phyloP scores from a whole-genome alignment of 768 basidiomycete genomes.

The Coprinopsis marcescibilis region DNA sequence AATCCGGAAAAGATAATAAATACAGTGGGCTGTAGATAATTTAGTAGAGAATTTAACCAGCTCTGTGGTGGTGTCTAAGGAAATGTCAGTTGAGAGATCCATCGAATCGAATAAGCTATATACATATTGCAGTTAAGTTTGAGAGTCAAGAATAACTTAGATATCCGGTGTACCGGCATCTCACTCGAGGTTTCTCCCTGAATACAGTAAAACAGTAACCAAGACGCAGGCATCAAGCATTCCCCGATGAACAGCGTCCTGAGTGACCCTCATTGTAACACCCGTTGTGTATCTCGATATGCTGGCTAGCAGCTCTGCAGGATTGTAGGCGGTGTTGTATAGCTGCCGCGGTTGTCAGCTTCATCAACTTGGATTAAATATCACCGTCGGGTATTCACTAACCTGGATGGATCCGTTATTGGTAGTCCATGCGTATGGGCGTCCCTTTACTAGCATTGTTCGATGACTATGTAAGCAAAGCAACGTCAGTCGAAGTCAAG shows the following conservation, averaged over 20 bases:
- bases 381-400: not conserved
- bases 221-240: slow-evolving; percentile 7
- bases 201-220: slow-evolving; percentile 7
- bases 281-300: slow-evolving; percentile 1
- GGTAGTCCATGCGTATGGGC: slow-evolving; percentile 5
- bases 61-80: no score
- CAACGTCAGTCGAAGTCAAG: not conserved
- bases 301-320: slow-evolving; percentile 4
- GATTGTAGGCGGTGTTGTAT: slow-evolving; percentile 11
- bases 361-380: no score
- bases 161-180: not conserved
- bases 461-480: slow-evolving; percentile 1
- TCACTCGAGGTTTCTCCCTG: slow-evolving; percentile 7
- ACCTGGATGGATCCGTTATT: slow-evolving; percentile 5
- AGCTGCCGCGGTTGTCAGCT: no score
- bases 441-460: slow-evolving; percentile 9
- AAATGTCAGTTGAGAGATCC: no score
- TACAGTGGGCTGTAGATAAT: no score
- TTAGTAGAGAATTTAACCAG: no score
- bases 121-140: no score
- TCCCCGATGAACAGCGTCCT: slow-evolving; percentile 6
- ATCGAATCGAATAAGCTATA: no score
- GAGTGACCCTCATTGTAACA: slow-evolving; percentile 5
- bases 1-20: no score
- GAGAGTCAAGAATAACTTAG: no score